A percentile compares a stretch with the other conserved stretches of the same genome.
phyloP scores from a whole-genome alignment of 305 asterid species.

The Solanum aculeatissimum region DNA sequence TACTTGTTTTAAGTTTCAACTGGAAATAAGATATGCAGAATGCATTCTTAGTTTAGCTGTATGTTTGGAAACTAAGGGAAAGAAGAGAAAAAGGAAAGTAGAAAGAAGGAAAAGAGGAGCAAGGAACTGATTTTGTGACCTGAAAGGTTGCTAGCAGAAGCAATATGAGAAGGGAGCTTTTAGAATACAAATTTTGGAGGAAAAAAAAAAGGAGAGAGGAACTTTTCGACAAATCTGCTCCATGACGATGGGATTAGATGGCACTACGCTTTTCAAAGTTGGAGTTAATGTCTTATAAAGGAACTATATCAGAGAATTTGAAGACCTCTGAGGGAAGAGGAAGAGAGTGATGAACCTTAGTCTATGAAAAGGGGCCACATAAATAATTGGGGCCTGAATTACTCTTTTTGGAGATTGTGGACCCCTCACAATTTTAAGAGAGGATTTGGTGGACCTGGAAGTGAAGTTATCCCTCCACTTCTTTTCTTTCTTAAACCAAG shows the following conservation, averaged over 20 bases:
- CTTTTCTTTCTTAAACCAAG: neutral
- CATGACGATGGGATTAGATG: neutral
- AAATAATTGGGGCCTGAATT: neutral
- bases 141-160: neutral
- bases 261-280: neutral
- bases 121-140: neutral
- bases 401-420: neutral
- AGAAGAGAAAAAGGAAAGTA: neutral
- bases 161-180: neutral
- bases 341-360: neutral
- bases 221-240: neutral
- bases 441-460: neutral
- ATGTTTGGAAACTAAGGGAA: neutral
- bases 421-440: neutral
- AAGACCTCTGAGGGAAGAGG: neutral
- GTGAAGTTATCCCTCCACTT: neutral
- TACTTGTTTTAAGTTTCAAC: neutral
- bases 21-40: neutral
- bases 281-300: neutral
- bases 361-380: neutral
- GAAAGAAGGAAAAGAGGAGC: neutral
- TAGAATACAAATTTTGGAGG: neutral
- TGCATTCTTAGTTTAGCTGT: neutral
- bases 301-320: neutral
- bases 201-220: neutral